Conservation (phyloP, 768 basidiomycete genomes). For the Candolleomyces aberdarensis region DNA sequence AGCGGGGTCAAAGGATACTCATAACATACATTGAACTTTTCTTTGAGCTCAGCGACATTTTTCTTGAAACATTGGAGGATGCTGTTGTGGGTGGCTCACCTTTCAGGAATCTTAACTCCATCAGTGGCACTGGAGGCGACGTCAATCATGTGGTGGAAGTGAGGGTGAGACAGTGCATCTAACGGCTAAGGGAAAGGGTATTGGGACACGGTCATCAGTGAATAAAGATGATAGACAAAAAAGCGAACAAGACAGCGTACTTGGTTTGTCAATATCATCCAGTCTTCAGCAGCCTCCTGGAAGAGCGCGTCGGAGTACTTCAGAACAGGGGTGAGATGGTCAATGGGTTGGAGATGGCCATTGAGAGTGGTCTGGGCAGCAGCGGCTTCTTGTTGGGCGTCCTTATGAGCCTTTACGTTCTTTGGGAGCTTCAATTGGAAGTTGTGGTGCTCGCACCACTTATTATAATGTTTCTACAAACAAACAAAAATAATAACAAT, state of each 20-base stretch:
- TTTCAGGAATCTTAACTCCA: slow-evolving; percentile 31
- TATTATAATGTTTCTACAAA: slow-evolving; percentile 16
- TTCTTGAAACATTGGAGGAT: slow-evolving; percentile 29
- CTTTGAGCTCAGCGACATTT: slow-evolving; percentile 8
- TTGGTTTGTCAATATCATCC: slow-evolving; percentile 38
- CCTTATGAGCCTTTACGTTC: slow-evolving; percentile 18
- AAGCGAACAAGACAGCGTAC: slow-evolving; percentile 13
- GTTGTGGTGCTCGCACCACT: slow-evolving; percentile 22
- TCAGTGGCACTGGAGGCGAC: slow-evolving; percentile 33
- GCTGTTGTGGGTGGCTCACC: slow-evolving; percentile 20
- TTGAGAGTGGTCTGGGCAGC: slow-evolving; percentile 20
- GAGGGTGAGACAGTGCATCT: slow-evolving; percentile 31
- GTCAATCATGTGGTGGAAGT: slow-evolving; percentile 35
- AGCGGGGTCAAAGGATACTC: background rate
- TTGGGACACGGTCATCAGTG: background rate
- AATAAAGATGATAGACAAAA: background rate
- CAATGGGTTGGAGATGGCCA: slow-evolving; percentile 14
- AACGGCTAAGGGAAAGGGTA: slow-evolving; percentile 21
- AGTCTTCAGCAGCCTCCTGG: slow-evolving; percentile 28
- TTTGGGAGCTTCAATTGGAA: slow-evolving; percentile 29
- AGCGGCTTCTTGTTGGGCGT: background rate
- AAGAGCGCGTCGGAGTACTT: slow-evolving; percentile 28
- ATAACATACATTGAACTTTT: slow-evolving; percentile 14
- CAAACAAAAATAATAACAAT: background rate
- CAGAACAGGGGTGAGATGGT: slow-evolving; percentile 15